phyloP scores from a whole-genome alignment of 345 rosid species.

The Eucalyptus virginea region DNA sequence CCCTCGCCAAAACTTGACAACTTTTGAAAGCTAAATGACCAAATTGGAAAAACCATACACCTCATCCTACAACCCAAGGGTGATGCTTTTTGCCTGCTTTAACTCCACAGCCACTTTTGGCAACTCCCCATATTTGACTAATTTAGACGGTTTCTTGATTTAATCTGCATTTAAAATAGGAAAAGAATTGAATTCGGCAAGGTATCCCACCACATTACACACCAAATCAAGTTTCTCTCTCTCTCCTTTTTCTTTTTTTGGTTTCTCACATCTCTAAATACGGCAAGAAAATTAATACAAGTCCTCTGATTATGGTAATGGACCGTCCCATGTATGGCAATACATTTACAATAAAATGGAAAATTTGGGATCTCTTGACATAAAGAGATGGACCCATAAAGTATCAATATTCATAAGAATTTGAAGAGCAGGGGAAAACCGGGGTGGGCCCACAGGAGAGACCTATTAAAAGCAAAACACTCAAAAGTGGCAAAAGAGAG shows the following conservation, averaged over 20 bases:
- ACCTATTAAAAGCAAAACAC: neutral
- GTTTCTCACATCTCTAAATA: neutral
- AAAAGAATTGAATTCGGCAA: neutral
- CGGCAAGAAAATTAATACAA: neutral
- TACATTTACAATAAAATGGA: slow-evolving; percentile 11
- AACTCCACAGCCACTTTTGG: neutral
- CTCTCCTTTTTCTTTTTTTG: neutral
- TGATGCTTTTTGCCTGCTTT: neutral
- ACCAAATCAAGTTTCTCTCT: neutral
- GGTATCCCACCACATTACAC: neutral
- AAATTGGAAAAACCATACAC: neutral
- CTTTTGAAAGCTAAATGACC: neutral
- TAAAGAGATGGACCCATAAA: neutral
- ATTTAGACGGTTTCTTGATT: neutral
- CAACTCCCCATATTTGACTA: neutral
- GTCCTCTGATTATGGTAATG: neutral
- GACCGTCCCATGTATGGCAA: neutral
- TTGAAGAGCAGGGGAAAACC: neutral
- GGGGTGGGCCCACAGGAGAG: neutral
- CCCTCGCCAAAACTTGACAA: neutral
- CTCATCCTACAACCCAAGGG: neutral
- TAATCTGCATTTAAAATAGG: neutral
- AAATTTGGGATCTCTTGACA: neutral
- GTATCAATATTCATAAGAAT: neutral
- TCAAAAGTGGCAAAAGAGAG: slow-evolving; percentile 2